Evolutionary conservation across 108 stramenopile species (phyloP), one percentile per base, ranked within the genome.

Genomic region (Ochromonas danica): DNA sequence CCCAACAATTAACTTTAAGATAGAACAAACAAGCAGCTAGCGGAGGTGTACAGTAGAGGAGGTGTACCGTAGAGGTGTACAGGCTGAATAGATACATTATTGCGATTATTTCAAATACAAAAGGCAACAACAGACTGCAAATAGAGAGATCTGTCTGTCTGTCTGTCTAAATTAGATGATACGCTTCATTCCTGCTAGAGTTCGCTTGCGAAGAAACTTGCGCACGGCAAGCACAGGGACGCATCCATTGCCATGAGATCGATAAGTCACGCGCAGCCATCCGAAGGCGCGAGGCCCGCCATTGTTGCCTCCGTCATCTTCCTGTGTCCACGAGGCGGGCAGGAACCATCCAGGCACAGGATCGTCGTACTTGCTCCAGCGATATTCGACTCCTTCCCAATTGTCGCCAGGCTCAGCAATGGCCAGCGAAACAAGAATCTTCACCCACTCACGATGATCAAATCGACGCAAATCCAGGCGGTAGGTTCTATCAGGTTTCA

Each of bases 381-480:
- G 14, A 75, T 75, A 75, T 27, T 75, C 72, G 28, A 57, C 72
- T 41, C 25, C n/a, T 57, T 57, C 72, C 72, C 72, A 75, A 36
- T 75, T 75, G 17, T 75, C 72, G 31, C 72, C 72, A 6, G 72
- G 72, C 41, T 75, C 72, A 31, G 43, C 72, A 45, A 75, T 75
- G 14, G 72, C 72, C 36, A 75, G 41, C 22, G 25, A 3, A 41
- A 75, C 51, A n/a, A 75, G 28, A 14, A 75, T 75, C 25, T 75
- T 75, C 10, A 45, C 43, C 45, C 72, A 75, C 25, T 75, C 72
- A 22, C 72, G 43, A 75, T 75, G 72, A 41, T 75, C 72, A 45
- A 45, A 75, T 27, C 72, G 43, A 60, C 72, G 72, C 43, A 75
- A 60, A 75, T 75, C 72, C 10, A 75, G 40, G 3, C 72, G 14